Conservation (phyloP, 495 filamentous ascomycete species). For the Ramalina intermedia region DNA sequence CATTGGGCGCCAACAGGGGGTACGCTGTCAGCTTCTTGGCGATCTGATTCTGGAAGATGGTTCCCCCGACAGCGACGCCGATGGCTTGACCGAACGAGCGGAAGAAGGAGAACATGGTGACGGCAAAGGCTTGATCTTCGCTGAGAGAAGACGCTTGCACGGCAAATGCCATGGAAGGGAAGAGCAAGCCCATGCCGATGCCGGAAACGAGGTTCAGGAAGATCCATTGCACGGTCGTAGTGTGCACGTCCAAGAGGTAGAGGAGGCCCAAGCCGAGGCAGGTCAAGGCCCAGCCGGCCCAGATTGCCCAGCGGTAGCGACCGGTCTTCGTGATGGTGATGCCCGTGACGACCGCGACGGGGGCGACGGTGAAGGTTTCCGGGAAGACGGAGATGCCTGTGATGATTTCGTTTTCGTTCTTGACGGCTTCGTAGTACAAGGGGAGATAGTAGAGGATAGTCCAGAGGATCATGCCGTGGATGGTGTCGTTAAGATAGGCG, state of each 20-base stretch:
- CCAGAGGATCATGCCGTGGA: constrained; percentile 40
- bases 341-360: constrained; percentile 34
- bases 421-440: constrained; percentile 49
- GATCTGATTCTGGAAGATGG: constrained; percentile 48
- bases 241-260: constrained; percentile 29
- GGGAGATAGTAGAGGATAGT: constrained; percentile 46
- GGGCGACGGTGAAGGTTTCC: constrained; percentile 36
- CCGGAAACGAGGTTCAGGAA: constrained; percentile 38
- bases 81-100: constrained; percentile 42
- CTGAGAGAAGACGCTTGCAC: constrained; percentile 35
- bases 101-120: constrained; percentile 44
- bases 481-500: constrained; percentile 29
- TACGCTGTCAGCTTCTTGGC: constrained; percentile 28
- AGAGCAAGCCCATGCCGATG: constrained; percentile 26
- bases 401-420: constrained; percentile 35
- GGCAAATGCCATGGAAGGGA: constrained; percentile 25
- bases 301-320: constrained; percentile 38
- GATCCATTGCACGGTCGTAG: constrained; percentile 33
- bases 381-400: constrained; percentile 48
- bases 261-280: constrained; percentile 35
- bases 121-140: constrained; percentile 38
- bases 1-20: constrained; percentile 27
- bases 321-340: constrained; percentile 33
- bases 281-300: constrained; percentile 39
- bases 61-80: constrained; percentile 42